Conservation (phyloP, 1,139 yeast genomes). For the Kodamaea fungicola region DNA sequence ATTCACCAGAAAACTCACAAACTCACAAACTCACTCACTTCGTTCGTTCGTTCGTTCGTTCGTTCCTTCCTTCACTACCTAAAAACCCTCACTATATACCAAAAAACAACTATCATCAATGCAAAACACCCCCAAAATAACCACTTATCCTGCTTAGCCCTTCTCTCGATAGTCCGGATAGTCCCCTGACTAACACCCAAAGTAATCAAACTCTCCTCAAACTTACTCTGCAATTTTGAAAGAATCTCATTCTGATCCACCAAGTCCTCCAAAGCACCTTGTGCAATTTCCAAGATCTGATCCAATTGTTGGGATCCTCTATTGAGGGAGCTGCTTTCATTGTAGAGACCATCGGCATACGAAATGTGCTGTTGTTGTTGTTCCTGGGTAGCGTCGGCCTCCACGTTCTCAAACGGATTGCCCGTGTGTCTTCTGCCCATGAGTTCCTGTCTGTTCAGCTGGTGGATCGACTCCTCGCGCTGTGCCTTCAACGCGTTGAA, state of each 20-base stretch:
- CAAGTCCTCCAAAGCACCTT: constrained; percentile 78
- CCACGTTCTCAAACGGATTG: constrained; percentile 52
- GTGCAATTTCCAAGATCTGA: constrained; percentile 86
- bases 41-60: neutral
- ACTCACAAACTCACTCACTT: no score
- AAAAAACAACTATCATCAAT: constrained; percentile 63
- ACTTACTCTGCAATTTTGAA: constrained; percentile 56
- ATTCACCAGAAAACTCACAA: no score
- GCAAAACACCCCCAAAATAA: constrained; percentile 76
- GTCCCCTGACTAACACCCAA: constrained; percentile 88
- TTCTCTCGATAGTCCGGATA: constrained; percentile 71
- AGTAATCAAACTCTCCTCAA: constrained; percentile 70
- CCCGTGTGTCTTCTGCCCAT: constrained; percentile 51
- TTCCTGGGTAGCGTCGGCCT: constrained; percentile 18
- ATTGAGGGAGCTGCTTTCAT: constrained; percentile 63
- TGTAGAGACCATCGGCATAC: constrained; percentile 62
- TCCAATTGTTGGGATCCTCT: constrained; percentile 82
- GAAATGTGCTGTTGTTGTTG: constrained; percentile 29
- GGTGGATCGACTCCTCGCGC: constrained; percentile 59
- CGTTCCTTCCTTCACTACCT: constrained; percentile 19
- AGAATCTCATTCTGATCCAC: constrained; percentile 80
- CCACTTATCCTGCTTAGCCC: constrained; percentile 89
- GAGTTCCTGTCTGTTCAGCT: constrained; percentile 54
- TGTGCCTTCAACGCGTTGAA: constrained; percentile 61
- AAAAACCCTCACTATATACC: constrained; percentile 64